Evolutionary conservation across 768 basidiomycete genomes (phyloP).

Genomic region (Cystobasidium tubakii): DNA sequence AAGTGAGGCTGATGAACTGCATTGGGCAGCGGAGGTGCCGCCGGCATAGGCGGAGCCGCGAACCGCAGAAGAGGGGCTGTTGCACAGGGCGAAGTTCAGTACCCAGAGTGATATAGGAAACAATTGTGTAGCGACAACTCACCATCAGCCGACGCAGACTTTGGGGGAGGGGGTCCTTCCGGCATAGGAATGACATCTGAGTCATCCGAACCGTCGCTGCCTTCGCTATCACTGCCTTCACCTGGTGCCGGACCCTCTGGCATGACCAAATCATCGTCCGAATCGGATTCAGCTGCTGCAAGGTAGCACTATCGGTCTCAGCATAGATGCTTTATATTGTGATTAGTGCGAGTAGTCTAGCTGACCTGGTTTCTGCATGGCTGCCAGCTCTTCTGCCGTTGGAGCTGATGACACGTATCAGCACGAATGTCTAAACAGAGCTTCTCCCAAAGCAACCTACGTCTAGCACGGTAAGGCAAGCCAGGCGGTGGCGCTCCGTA

Average conservation of each 20-base stretch:
- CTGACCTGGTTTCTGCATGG: background rate
- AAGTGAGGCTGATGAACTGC: background rate
- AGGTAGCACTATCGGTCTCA: background rate
- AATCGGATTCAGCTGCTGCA: conserved; percentile 8
- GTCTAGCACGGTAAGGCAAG: conserved; percentile 86
- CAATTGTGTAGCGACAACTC: too few relatives aligned
- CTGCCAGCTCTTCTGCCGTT: conserved; percentile 30
- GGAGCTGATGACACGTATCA: conserved; percentile 21
- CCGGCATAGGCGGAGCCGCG: conserved; percentile 43
- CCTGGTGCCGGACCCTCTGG: conserved; percentile 69
- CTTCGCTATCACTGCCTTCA: conserved; percentile 37
- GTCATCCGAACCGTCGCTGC: conserved; percentile 45
- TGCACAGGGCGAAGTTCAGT: too few relatives aligned
- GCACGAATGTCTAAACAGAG: background rate
- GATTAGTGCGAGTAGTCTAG: background rate
- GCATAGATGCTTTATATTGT: background rate
- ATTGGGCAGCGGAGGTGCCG: conserved; percentile 43
- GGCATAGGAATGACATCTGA: conserved; percentile 50
- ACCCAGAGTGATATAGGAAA: too few relatives aligned
- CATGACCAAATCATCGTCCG: conserved; percentile 69
- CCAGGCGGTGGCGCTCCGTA: conserved; percentile 68
- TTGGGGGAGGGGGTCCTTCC: conserved; percentile 50
- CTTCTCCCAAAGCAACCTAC: conserved; percentile 54
- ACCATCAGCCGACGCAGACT: conserved; percentile 23
- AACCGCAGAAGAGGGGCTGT: conserved; percentile 17